Base-by-base conservation (phyloP, 1,284 basidiomycete genomes). In the Naganishia albida region DNA sequence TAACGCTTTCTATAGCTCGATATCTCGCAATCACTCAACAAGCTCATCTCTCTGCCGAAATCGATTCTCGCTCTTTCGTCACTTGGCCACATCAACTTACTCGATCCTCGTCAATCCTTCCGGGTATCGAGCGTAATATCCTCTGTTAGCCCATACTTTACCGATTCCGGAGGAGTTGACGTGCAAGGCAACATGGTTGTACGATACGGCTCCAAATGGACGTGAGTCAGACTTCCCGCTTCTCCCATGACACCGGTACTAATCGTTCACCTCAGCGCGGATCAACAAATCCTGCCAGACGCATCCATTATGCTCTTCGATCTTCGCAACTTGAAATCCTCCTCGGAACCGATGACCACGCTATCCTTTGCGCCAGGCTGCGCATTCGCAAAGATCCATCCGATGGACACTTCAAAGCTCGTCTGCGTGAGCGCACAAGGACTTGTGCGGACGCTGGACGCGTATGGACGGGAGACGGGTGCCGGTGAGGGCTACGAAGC, bases 301-400 rank as follows among this genome's bases (percentile, higher is more conserved):
- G 46, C 93, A 1, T 82, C 96, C 28, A 90, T 99, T 70, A 95
- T 96, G 78, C 84, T 97, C 12, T 96, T 91, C 74, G 95, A 99
- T 76, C 75, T 93, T 28, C 87, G 95, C 18, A 60, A 60, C 25
- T 30, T 60, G 15, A 60, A 60, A 50, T 49, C 56, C n/a, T 30
- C 56, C 38, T 49, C 56, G 15, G 56, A 60, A 26, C 56, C 56
- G 2, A 50, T 49, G 44, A 40, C 46, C 10, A 60, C 56, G 0
- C 85, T 98, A 40, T 87, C 91, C 1, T 98, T 98, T 75, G 86
- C 91, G 2, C 85, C 88, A 38, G 90, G 91, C 0, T 93, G 95
- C 0, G 86, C 91, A 0, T 92, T 94, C 73, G 88, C 96, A 68
- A 87, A 89, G 63, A 79, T 90, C 42, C 83, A 97, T 49, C 93